These are phyloP conservation scores for Hygrocybe punicea DNA, from an alignment of 768 basidiomycete species.

Conservation along the genomic window DNA sequence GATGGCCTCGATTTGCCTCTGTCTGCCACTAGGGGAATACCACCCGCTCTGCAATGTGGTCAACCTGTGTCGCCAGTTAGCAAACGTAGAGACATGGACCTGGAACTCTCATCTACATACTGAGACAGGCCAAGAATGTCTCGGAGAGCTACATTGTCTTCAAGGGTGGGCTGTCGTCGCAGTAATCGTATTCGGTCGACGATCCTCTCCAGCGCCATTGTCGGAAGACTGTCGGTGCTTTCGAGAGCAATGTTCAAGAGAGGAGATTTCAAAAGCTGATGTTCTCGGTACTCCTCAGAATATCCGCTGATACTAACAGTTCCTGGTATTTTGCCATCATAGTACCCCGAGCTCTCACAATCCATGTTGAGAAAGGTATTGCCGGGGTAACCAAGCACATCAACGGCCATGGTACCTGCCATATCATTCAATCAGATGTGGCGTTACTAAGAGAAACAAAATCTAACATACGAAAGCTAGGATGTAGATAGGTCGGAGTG, in stretches of 20 bases:
- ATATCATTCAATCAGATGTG: not conserved
- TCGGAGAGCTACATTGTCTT: constrained; percentile 1
- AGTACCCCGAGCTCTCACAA: constrained; percentile 6
- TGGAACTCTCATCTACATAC: constrained; percentile 2
- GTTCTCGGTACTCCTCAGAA: constrained; percentile 5
- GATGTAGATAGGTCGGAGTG: constrained; percentile 5
- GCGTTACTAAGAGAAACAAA: not conserved
- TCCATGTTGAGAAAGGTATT: constrained; percentile 7
- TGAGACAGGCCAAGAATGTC: constrained; percentile 7
- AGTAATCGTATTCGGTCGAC: constrained; percentile 5
- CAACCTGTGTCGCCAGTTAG: not conserved
- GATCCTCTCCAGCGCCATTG: constrained; percentile 4
- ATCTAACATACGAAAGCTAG: constrained; percentile 5
- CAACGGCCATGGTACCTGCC: constrained; percentile 2
- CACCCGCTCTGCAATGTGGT: not conserved
- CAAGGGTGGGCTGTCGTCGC: not conserved
- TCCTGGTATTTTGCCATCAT: constrained; percentile 6
- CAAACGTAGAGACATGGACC: not conserved
- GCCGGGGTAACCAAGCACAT: constrained; percentile 1
- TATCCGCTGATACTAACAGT: constrained; percentile 5
- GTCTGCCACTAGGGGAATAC: not conserved
- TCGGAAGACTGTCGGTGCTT: not conserved
- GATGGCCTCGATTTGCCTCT: constrained; percentile 7
- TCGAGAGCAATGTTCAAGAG: constrained; percentile 1
- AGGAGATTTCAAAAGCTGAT: constrained; percentile 3